Evolutionary conservation across 257 asterid species (phyloP).

Genomic region (Nemophila menziesii): DNA sequence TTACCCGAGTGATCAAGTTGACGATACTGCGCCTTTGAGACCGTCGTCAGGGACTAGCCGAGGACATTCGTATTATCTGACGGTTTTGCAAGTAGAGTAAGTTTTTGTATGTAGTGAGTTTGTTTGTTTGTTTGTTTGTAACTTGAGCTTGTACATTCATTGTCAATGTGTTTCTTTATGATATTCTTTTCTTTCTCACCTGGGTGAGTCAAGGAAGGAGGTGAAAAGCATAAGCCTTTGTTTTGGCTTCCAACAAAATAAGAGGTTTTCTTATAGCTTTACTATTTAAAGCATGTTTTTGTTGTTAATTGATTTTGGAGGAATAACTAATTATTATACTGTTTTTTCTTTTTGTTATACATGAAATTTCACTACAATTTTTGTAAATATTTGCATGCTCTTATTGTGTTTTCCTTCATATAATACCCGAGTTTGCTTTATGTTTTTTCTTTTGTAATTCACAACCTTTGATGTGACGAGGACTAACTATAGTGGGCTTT

Average conservation of each 20-base stretch:
- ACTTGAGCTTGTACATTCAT: slow-evolving; percentile 3
- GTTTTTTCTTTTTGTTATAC: too few relatives aligned
- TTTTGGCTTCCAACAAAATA: neutral
- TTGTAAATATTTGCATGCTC: too few relatives aligned
- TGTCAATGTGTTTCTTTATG: neutral
- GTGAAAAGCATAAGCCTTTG: too few relatives aligned
- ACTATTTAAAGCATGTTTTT: neutral
- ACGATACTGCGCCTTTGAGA: slow-evolving; percentile 13
- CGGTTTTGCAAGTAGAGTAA: slow-evolving; percentile 64
- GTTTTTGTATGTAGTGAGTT: neutral
- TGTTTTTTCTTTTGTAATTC: too few relatives aligned
- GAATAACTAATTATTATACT: too few relatives aligned
- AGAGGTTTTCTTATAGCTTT: neutral
- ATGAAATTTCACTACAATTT: too few relatives aligned
- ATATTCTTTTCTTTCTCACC: too few relatives aligned
- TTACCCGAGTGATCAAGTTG: slow-evolving; percentile 13
- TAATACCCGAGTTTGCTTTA: too few relatives aligned
- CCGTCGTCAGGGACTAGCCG: slow-evolving; percentile 47
- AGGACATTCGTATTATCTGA: slow-evolving; percentile 59
- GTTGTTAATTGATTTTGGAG: neutral
- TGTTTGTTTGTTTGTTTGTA: neutral
- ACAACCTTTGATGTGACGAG: too few relatives aligned
- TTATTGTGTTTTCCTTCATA: too few relatives aligned
- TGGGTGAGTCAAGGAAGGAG: too few relatives aligned
- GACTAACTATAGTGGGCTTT: too few relatives aligned